Evolutionary conservation across 2,329 filamentous ascomycete genomes (phyloP).

Genomic region (Lecanoromycetidae sp.): DNA sequence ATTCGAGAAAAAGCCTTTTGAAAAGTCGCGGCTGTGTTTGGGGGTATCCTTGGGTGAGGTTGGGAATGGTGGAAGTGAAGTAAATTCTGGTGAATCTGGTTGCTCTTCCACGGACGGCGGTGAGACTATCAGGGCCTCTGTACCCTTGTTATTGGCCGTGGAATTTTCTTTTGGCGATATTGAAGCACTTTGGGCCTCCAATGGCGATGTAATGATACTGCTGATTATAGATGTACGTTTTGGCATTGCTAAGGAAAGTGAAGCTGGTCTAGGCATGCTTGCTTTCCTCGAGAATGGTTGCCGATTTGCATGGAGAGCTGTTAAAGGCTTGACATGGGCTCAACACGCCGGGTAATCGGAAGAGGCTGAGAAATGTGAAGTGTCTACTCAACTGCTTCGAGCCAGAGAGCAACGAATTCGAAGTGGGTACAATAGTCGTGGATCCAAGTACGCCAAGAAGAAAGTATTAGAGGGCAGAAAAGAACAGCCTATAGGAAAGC

Average conservation of each 20-base stretch:
- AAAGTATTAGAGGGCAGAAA: too few relatives aligned
- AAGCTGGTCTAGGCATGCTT: conserved; percentile 7
- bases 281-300: background rate
- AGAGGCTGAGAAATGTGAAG: too few relatives aligned
- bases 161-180: conserved; percentile 1
- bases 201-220: conserved; percentile 6
- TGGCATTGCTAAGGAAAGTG: conserved; percentile 6
- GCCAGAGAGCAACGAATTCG: too few relatives aligned
- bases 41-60: conserved; percentile 11
- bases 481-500: too few relatives aligned
- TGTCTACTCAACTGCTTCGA: too few relatives aligned
- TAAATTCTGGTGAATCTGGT: conserved; percentile 14
- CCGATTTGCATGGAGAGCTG: background rate
- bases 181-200: background rate
- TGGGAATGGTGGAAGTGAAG: conserved; percentile 16
- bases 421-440: too few relatives aligned
- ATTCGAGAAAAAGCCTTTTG: conserved; percentile 35
- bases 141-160: background rate
- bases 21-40: conserved; percentile 21
- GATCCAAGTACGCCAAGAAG: too few relatives aligned
- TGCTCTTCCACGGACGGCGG: conserved; percentile 1
- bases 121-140: background rate
- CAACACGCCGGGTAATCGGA: too few relatives aligned
- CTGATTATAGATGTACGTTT: conserved; percentile 6
- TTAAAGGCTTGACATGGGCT: too few relatives aligned